Evolutionary conservation across 2,329 filamentous ascomycete species (phyloP).

Genomic region (Alternaria angustiovoidea): DNA sequence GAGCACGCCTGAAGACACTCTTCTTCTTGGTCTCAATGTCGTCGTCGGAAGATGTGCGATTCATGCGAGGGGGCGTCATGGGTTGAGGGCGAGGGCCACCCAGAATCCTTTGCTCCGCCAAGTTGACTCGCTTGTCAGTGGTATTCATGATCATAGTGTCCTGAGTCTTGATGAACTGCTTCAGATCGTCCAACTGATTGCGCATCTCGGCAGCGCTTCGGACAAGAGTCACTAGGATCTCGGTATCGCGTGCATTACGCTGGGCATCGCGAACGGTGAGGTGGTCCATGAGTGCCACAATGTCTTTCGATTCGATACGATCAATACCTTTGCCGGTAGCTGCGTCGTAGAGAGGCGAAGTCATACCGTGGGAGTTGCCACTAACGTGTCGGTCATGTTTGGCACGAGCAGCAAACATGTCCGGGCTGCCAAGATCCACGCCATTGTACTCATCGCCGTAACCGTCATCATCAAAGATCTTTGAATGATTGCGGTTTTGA

Average conservation of each 20-base stretch:
- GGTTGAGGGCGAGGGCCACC: conserved; percentile 84
- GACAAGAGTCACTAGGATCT: conserved; percentile 93
- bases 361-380: conserved; percentile 91
- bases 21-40: conserved; percentile 79
- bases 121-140: conserved; percentile 87
- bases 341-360: conserved; percentile 87
- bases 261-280: conserved; percentile 97
- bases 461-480: conserved; percentile 64
- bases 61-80: conserved; percentile 62
- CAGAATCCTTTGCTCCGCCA: conserved; percentile 81
- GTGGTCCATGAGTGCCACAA: conserved; percentile 97
- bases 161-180: conserved; percentile 87
- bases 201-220: conserved; percentile 96
- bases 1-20: conserved; percentile 91
- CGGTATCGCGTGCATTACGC: conserved; percentile 92
- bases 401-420: conserved; percentile 55
- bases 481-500: conserved; percentile 55
- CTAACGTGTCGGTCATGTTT: conserved; percentile 74
- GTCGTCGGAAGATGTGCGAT: conserved; percentile 60
- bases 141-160: conserved; percentile 88
- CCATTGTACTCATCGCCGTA: conserved; percentile 61
- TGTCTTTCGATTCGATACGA: conserved; percentile 93
- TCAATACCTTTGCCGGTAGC: conserved; percentile 88
- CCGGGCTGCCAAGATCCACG: conserved; percentile 51
- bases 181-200: conserved; percentile 94